Percentiles rank a stretch among this genome's conserved stretches.
Conservation (phyloP, 257 asterid species). For the Solanum dulcamara region DNA sequence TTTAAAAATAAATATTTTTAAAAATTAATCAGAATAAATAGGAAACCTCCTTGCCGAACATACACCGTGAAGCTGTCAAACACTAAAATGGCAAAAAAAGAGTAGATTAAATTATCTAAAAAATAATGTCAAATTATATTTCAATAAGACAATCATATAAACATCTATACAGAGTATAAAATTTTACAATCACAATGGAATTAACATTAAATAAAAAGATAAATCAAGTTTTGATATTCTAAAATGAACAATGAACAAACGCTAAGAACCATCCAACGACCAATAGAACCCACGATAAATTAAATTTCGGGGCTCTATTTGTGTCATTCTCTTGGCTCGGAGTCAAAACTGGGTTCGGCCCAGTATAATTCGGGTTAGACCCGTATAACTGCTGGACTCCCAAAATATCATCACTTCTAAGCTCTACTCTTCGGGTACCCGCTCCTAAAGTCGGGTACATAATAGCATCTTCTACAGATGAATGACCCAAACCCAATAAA, state of each 20-base stretch:
- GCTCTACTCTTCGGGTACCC: constrained; percentile 54
- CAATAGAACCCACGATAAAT: not conserved
- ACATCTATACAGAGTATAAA: not conserved
- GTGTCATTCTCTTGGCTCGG: constrained; percentile 30
- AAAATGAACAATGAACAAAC: not conserved
- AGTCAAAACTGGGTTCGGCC: constrained; percentile 26
- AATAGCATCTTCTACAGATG: constrained; percentile 61
- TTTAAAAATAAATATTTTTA: too few species aligned
- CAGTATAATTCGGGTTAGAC: constrained; percentile 60
- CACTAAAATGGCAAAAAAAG: too few species aligned
- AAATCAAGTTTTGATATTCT: not conserved
- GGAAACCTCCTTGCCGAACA: too few species aligned
- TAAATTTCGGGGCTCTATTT: constrained; percentile 15
- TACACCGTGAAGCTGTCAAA: too few species aligned
- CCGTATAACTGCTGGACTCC: constrained; percentile 73
- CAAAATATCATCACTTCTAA: constrained; percentile 40
- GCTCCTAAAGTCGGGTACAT: constrained; percentile 75
- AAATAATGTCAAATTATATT: too few species aligned
- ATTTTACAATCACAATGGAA: not conserved
- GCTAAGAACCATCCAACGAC: constrained; percentile 10
- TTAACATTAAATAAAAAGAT: not conserved
- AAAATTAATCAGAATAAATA: too few species aligned
- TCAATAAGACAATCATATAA: not conserved
- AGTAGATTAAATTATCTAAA: too few species aligned
- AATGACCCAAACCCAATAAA: constrained; percentile 81